Evolutionary conservation across 148 eudicot species (phyloP).

Genomic region (Selenicereus undatus): DNA sequence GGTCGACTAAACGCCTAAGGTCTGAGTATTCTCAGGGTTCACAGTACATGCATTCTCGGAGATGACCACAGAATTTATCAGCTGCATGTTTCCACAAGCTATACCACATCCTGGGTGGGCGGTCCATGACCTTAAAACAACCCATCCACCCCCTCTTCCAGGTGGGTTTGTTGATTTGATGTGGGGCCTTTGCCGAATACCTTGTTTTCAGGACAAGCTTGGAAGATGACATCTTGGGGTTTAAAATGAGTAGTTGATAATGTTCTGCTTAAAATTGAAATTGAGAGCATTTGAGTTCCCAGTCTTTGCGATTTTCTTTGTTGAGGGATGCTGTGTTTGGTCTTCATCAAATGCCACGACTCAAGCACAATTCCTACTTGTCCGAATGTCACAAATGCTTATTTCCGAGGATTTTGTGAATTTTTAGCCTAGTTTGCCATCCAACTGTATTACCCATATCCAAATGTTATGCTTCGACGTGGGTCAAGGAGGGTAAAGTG

Average conservation of each 20-base stretch:
- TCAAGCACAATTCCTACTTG: not conserved
- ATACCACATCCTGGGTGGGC: not conserved
- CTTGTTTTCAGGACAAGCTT: not conserved
- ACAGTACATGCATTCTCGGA: conserved; percentile 55
- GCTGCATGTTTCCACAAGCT: conserved; percentile 17
- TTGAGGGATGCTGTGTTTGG: not conserved
- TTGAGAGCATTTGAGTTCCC: not conserved
- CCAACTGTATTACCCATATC: too few relatives aligned
- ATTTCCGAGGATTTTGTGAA: not conserved
- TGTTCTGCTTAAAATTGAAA: not conserved
- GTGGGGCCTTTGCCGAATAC: too few relatives aligned
- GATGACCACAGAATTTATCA: conserved; percentile 50
- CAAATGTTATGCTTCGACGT: too few relatives aligned
- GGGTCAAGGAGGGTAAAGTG: too few relatives aligned
- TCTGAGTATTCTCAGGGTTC: conserved; percentile 46
- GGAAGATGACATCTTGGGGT: not conserved
- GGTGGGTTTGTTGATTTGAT: too few relatives aligned
- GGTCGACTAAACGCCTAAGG: conserved; percentile 58
- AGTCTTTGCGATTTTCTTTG: not conserved
- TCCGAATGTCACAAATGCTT: not conserved
- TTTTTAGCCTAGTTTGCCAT: not conserved
- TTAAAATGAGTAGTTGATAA: not conserved
- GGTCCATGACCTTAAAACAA: not conserved
- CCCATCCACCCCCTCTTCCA: not conserved
- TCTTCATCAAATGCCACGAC: not conserved